Conservation (phyloP, 2,329 filamentous ascomycete species). For the Teratosphaeria pseudoeucalypti region DNA sequence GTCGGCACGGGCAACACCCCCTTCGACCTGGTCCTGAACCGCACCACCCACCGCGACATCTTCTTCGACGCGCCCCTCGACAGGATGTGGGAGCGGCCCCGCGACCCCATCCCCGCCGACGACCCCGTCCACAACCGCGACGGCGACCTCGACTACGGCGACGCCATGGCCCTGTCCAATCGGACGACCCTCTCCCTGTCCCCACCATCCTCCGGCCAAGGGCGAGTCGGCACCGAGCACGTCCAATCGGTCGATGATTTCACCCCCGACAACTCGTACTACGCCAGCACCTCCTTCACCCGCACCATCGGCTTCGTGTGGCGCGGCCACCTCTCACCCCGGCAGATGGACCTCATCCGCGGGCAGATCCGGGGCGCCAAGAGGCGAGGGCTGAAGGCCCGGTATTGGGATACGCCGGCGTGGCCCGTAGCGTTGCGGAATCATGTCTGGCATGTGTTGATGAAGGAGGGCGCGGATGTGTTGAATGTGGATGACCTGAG, state of each 20-base stretch:
- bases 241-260: slow-evolving; percentile 34
- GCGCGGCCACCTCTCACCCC: slow-evolving; percentile 36
- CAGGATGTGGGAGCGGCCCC: slow-evolving; percentile 27
- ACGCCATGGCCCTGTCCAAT: slow-evolving; percentile 6
- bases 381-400: slow-evolving; percentile 41
- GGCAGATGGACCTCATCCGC: slow-evolving; percentile 39
- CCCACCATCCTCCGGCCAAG: slow-evolving; percentile 30
- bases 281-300: slow-evolving; percentile 51
- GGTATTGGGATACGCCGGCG: slow-evolving; percentile 47
- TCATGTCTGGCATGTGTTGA: slow-evolving; percentile 44
- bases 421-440: slow-evolving; percentile 47
- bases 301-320: slow-evolving; percentile 38
- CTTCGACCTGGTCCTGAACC: slow-evolving; percentile 45
- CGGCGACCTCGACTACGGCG: slow-evolving; percentile 8
- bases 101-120: slow-evolving; percentile 1
- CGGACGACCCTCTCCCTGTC: background rate
- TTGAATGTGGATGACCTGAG: slow-evolving; percentile 49
- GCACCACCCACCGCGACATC: slow-evolving; percentile 46
- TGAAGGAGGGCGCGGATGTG: slow-evolving; percentile 45
- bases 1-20: slow-evolving; percentile 58
- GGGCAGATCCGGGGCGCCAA: slow-evolving; percentile 44
- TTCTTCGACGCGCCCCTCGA: slow-evolving; percentile 54
- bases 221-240: slow-evolving; percentile 24
- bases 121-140: background rate
- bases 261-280: slow-evolving; percentile 51